phyloP scores from a whole-genome alignment of 1,139 yeast genomes.

The Eremothecium cymbalariae region DNA sequence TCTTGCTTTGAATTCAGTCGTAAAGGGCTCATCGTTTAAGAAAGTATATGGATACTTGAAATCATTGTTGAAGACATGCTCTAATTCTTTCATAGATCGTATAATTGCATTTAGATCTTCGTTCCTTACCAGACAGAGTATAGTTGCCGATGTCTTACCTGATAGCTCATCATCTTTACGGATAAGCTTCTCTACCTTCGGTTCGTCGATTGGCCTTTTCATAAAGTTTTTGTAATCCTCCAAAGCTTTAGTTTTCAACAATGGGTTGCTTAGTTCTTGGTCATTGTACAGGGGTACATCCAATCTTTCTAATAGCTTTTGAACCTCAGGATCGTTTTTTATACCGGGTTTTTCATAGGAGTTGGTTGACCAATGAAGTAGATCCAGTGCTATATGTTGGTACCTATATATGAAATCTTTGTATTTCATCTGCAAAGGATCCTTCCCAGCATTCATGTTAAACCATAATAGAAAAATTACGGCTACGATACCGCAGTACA shows the following conservation, averaged over 20 bases:
- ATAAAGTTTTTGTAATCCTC: constrained; percentile 29
- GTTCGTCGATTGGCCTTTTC: constrained; percentile 36
- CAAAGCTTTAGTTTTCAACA: not conserved
- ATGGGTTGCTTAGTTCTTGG: not conserved
- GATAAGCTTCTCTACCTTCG: constrained; percentile 38
- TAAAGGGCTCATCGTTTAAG: constrained; percentile 68
- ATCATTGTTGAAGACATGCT: constrained; percentile 85
- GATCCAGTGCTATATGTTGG: too few species aligned
- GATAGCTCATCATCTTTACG: constrained; percentile 20
- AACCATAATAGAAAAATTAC: too few species aligned
- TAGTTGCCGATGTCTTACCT: constrained; percentile 57
- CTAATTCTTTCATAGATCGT: constrained; percentile 61
- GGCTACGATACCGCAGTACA: too few species aligned
- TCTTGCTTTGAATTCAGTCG: constrained; percentile 47
- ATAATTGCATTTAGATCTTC: constrained; percentile 63
- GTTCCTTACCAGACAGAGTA: constrained; percentile 68
- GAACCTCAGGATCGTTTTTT: too few species aligned
- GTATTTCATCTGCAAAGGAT: too few species aligned
- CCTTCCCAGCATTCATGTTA: too few species aligned
- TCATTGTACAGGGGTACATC: constrained; percentile 13
- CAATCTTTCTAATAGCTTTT: constrained; percentile 8
- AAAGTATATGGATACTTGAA: constrained; percentile 85
- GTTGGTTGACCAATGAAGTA: too few species aligned
- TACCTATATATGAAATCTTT: too few species aligned
- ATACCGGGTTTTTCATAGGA: too few species aligned